phyloP scores from a whole-genome alignment of 1,284 basidiomycete genomes.

The Ceratobasidium sp. region DNA sequence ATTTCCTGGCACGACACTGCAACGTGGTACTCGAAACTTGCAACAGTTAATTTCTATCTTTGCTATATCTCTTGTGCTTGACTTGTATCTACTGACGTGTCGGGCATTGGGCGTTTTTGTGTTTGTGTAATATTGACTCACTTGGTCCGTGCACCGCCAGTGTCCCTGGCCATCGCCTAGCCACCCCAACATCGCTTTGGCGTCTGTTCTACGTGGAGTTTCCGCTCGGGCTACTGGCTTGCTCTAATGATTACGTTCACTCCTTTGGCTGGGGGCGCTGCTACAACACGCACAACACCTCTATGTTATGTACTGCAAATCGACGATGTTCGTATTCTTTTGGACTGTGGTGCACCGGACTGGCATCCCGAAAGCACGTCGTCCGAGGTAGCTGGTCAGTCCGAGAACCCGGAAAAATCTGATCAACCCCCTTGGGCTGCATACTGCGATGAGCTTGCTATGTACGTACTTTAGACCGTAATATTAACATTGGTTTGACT shows the following conservation, averaged over 20 bases:
- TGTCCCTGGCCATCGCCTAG: not conserved
- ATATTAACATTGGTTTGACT: constrained; percentile 1
- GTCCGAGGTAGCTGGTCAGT: constrained; percentile 54
- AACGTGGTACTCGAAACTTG: constrained; percentile 13
- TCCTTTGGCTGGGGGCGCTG: constrained; percentile 85
- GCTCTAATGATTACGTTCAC: constrained; percentile 89
- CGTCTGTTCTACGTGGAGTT: constrained; percentile 6
- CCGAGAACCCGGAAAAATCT: constrained; percentile 54
- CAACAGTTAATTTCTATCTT: not conserved
- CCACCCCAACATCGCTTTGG: constrained; percentile 6
- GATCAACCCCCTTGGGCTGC: constrained; percentile 62
- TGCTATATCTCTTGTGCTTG: not conserved
- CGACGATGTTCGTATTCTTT: constrained; percentile 91
- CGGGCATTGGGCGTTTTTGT: constrained; percentile 7
- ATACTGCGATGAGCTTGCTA: constrained; percentile 72
- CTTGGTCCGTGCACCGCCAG: constrained; percentile 38
- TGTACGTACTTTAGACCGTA: constrained; percentile 59
- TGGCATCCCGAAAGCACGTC: constrained; percentile 72
- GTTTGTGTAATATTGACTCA: constrained; percentile 25
- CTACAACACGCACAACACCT: constrained; percentile 70
- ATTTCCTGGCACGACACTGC: not conserved
- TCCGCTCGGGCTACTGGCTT: not conserved
- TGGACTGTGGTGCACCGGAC: constrained; percentile 94
- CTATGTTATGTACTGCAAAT: constrained; percentile 90
- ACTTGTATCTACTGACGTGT: constrained; percentile 30